phyloP scores from a whole-genome alignment of 176 grass and related monocot species.

The Ananas comosus region DNA sequence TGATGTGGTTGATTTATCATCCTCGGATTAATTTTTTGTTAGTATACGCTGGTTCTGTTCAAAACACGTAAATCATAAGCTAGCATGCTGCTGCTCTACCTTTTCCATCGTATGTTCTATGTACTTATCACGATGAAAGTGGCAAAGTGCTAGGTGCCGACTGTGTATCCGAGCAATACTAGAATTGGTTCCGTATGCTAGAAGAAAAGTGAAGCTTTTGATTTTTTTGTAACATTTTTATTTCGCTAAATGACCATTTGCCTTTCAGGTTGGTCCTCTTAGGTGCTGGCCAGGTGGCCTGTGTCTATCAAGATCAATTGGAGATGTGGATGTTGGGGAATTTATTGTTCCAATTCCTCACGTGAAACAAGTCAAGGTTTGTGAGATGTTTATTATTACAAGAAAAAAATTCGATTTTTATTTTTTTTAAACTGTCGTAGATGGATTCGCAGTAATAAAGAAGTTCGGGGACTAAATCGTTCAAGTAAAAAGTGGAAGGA shows the following conservation, averaged over 20 bases:
- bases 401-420: neutral
- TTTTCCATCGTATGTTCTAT: neutral
- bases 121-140: neutral
- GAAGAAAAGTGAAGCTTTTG: neutral
- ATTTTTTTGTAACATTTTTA: neutral
- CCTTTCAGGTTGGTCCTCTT: conserved; percentile 84
- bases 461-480: neutral
- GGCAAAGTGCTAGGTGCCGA: neutral
- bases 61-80: too few species aligned
- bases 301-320: conserved; percentile 97
- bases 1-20: too few species aligned
- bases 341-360: conserved; percentile 95
- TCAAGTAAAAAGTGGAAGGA: too few species aligned
- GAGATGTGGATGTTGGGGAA: conserved; percentile 86
- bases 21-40: too few species aligned
- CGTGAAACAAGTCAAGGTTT: conserved; percentile 98
- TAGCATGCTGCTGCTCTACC: neutral
- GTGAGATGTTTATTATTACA: neutral
- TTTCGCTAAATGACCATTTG: neutral
- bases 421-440: too few species aligned
- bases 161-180: neutral
- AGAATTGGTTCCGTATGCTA: neutral
- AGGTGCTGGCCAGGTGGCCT: conserved; percentile 99
- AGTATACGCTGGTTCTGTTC: too few species aligned
- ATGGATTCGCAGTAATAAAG: too few species aligned